Conservation (phyloP, 176 grass and related monocot genomes). For the Oryza meridionalis region DNA sequence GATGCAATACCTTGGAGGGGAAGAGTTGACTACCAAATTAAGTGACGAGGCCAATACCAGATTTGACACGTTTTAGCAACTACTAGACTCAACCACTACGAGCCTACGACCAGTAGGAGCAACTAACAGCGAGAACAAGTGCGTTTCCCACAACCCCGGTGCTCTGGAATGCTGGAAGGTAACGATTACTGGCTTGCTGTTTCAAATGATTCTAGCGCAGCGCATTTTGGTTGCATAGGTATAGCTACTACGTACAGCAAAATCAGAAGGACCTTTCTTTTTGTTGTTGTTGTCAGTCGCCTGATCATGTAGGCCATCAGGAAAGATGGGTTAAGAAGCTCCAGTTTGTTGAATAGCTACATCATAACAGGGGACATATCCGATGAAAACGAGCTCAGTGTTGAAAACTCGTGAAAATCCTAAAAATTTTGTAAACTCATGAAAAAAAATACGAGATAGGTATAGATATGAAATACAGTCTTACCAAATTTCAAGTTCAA, state of each 20-base stretch:
- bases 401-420: too few relatives aligned
- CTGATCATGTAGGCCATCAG: not conserved
- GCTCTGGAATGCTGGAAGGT: not conserved
- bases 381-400: too few relatives aligned
- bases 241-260: too few relatives aligned
- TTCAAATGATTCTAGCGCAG: not conserved
- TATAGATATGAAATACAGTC: too few relatives aligned
- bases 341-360: not conserved
- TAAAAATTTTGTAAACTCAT: too few relatives aligned
- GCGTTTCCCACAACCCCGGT: not conserved
- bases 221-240: too few relatives aligned
- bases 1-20: not conserved
- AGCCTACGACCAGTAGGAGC: slow-evolving; percentile 20
- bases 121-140: not conserved
- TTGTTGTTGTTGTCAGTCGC: not conserved
- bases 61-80: not conserved
- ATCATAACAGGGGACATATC: too few relatives aligned
- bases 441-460: too few relatives aligned
- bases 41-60: slow-evolving; percentile 17
- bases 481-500: too few relatives aligned
- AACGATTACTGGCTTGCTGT: not conserved
- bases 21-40: slow-evolving; percentile 13
- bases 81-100: not conserved
- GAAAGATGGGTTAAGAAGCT: not conserved
- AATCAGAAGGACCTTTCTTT: too few relatives aligned